Evolutionary conservation across 371 early-diverging fungal genomes (phyloP), one percentile per base, ranked within the genome.

Genomic region (Lichtheimia ramosa): DNA sequence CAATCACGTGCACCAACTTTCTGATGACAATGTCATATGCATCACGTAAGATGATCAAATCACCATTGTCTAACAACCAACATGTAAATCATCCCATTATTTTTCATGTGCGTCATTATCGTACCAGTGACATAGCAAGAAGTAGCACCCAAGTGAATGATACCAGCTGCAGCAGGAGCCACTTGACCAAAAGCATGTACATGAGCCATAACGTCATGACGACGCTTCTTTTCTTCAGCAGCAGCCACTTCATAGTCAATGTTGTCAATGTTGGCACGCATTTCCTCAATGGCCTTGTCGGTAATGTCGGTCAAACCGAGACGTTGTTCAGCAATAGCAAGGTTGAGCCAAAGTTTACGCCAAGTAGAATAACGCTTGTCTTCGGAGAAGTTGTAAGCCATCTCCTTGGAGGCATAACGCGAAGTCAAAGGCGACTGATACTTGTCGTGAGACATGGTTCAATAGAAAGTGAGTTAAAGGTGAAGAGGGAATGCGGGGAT

Each of bases 181-280:
- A 88, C 95, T 6, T 92, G 77, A 34, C 97, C 97, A 81, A 95
- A 98, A 6, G 96, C 91, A 73, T 96, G 96, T n/a, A 95, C 94
- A 61, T 95, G 96, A 23, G 95, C 97, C 97, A 98, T 98, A 34
- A 98, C 98, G 74, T 98, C 98, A 79, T 98, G 98, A 42, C 97
- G 87, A 46, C 96, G 87, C 63, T 87, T 86, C 85, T 92, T 90
- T 74, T 98, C 98, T 75, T 98, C 97, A 40, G 79, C 91, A 51
- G 90, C 91, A 54, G 96, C 97, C 56, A 94, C 66, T 41, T 66
- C 83, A 69, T 92, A 98, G 81, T 98, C 97, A 71, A 96, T 96
- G 68, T 93, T 86, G 67, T 75, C 79, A 53, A 96, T 59, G 77
- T 96, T 89, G 54, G 82, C 86, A 66, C 89, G 79, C 98, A 98